A percentile compares a stretch with the other conserved stretches of the same genome.
Evolutionary conservation across 768 basidiomycete species (phyloP).

Genomic region (Cystobasidium ongulense): DNA sequence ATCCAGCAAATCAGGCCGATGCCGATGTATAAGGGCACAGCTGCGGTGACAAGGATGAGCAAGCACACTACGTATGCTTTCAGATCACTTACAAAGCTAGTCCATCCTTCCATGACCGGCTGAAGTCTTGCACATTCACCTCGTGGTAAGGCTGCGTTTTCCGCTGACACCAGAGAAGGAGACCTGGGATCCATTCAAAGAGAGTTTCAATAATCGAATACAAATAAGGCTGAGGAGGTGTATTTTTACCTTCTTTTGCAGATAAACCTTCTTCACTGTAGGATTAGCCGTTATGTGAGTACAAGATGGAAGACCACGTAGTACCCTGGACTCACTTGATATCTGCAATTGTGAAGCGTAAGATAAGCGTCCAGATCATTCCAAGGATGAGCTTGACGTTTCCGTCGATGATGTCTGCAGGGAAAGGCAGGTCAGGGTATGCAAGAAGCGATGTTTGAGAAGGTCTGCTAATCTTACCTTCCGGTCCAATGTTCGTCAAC

Average conservation of each 20-base stretch:
- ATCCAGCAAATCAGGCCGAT: constrained; percentile 89
- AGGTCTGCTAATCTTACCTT: constrained; percentile 54
- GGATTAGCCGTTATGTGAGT: background rate
- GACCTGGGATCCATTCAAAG: constrained; percentile 34
- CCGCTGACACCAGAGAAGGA: constrained; percentile 95
- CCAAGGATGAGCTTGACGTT: constrained; percentile 83
- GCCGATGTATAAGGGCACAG: constrained; percentile 93
- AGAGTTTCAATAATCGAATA: background rate
- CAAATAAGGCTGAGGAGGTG: background rate
- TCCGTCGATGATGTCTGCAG: constrained; percentile 91
- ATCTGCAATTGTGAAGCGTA: constrained; percentile 95
- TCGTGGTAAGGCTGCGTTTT: constrained; percentile 86
- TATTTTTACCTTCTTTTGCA: constrained; percentile 70
- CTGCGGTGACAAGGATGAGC: constrained; percentile 48
- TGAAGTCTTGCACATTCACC: constrained; percentile 84
- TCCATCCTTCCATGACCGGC: constrained; percentile 85
- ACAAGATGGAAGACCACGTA: background rate
- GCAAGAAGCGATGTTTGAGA: background rate
- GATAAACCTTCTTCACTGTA: constrained; percentile 93
- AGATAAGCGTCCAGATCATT: constrained; percentile 97
- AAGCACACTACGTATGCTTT: constrained; percentile 22
- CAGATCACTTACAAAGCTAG: constrained; percentile 68
- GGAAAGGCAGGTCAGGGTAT: background rate
- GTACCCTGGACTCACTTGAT: constrained; percentile 62
- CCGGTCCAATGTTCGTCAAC: constrained; percentile 93